Percentiles rank a stretch among this genome's conserved stretches.
Conservation (phyloP, 768 basidiomycete genomes). For the Fibroporia radiculosa region DNA sequence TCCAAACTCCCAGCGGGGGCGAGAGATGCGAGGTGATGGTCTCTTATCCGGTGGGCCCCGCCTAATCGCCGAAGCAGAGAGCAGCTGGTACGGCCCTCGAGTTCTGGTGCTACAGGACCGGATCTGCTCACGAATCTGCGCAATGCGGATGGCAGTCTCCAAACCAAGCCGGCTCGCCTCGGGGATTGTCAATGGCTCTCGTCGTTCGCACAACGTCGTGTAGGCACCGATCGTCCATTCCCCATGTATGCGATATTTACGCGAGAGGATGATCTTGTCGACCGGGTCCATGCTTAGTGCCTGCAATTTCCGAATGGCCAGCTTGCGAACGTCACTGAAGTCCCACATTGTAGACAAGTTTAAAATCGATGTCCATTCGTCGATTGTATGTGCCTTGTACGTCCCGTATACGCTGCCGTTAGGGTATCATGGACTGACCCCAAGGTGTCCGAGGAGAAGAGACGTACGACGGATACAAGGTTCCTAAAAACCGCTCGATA, state of each 20-base stretch:
- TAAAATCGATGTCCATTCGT: slow-evolving; percentile 13
- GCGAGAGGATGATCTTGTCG: slow-evolving; percentile 7
- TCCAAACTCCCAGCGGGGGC: no score
- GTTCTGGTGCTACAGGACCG: background rate
- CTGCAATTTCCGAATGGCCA: slow-evolving; percentile 4
- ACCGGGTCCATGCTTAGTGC: slow-evolving; percentile 7
- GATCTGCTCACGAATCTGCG: slow-evolving; percentile 8
- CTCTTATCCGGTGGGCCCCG: no score
- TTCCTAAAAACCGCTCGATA: slow-evolving; percentile 11
- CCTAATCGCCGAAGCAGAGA: background rate
- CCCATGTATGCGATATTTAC: background rate
- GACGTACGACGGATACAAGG: slow-evolving; percentile 12
- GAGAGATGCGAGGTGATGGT: no score
- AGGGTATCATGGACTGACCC: background rate
- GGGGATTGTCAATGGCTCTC: slow-evolving; percentile 1
- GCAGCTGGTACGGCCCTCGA: background rate
- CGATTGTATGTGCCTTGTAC: slow-evolving; percentile 7
- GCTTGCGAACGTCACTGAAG: slow-evolving; percentile 8
- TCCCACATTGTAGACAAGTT: slow-evolving; percentile 13
- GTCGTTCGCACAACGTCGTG: slow-evolving; percentile 8
- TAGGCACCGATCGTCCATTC: slow-evolving; percentile 7
- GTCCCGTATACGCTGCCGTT: background rate
- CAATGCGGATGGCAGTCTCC: slow-evolving; percentile 3
- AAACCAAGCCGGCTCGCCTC: slow-evolving; percentile 9
- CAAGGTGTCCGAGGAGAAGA: background rate